Base-by-base conservation (phyloP, 768 basidiomycete genomes). In the Tylopilus balloui region DNA sequence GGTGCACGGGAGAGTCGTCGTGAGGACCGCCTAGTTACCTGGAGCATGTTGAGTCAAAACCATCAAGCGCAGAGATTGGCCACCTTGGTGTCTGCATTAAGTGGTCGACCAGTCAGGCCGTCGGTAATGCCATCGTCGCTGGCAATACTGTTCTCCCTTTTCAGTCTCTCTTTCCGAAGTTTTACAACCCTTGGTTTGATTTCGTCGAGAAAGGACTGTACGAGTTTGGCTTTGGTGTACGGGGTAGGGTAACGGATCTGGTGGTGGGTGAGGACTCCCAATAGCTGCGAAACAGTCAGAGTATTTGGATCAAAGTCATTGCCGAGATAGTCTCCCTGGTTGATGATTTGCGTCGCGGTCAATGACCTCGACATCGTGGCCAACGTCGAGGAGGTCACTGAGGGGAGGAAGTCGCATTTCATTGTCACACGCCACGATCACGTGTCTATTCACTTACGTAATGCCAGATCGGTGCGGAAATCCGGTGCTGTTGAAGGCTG, bases 61-160 rank as follows among this genome's bases (percentile, higher is more conserved):
- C 35, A 42, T 48, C 45, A 42, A 39, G 51, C 53, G 25, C 12
- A 42, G 41, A 40, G 42, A 40, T 45, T 29, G 3, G 56, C 64
- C 42, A 81, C 83, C 72, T 76, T 77, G 41, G 64, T 59, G 42
- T 66, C 70, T 38, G 70, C 74, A 57, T 67, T 73, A 51, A 92
- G 66, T 29, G 78, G 83, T 62, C 76, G 67, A n/a, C 90, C 90
- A 7, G 90, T 91, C n/a, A 82, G 53, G 19, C 90, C 90, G 64
- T 92, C 87, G 32, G 73, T 80, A 45, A 92, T 92, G 5, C 89
- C 90, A 48, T 88, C 83, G 52, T 88, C 86, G 59, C 88, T 91
- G 6, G 91, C 82, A 43, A 76, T 65, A 54, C 86, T 89, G 44
- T 80, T 83, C 64, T 81, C 78, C 54, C 74, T 79, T 70, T 80